Conservation (phyloP, 1,284 basidiomycete genomes). For the Trichosporon sp. region DNA sequence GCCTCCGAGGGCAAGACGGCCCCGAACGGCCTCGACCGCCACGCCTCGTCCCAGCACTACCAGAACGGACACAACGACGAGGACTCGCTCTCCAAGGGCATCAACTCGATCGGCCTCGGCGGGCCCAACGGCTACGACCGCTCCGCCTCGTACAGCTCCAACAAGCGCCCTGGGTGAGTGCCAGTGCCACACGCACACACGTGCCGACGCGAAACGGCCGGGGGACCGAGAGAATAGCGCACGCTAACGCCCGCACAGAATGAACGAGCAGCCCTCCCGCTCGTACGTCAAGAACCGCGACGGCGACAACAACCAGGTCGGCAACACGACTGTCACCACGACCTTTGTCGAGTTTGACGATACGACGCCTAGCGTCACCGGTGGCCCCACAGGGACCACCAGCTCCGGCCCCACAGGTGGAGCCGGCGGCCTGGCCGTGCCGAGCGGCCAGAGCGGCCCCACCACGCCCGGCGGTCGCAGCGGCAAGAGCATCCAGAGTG, state of each 20-base stretch:
- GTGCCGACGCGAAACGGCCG: not conserved
- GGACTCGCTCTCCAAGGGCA: not conserved
- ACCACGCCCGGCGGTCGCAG: not conserved
- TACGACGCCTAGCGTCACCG: not conserved
- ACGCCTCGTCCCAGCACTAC: constrained; percentile 10
- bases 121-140: constrained; percentile 4
- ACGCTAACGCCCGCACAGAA: not conserved
- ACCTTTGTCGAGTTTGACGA: not conserved
- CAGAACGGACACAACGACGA: not conserved
- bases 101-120: not conserved
- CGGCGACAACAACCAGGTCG: not conserved
- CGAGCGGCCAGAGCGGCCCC: not conserved
- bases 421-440: not conserved
- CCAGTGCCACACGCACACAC: not conserved
- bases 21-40: not conserved
- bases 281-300: constrained; percentile 36
- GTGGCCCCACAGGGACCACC: not conserved
- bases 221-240: not conserved
- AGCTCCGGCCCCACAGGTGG: not conserved
- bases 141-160: not conserved
- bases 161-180: constrained; percentile 8
- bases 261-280: constrained; percentile 33
- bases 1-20: not conserved
- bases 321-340: not conserved
- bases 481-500: not conserved